Conservation (phyloP, 768 basidiomycete genomes). For the Panus rudis region DNA sequence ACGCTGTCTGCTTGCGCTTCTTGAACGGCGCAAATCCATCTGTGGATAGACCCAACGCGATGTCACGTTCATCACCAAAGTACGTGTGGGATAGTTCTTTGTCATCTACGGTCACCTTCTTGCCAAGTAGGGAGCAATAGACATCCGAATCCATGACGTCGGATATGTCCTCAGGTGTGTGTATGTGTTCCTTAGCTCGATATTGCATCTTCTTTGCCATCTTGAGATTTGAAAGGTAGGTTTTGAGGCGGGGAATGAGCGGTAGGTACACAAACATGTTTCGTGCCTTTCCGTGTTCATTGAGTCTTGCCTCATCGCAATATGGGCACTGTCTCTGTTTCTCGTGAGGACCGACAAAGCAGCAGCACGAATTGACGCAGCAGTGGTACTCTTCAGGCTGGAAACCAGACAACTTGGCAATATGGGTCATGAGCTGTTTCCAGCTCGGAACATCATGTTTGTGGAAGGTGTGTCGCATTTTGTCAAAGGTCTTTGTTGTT, state of each 20-base stretch:
- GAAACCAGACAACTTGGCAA: constrained; percentile 26
- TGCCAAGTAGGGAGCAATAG: constrained; percentile 22
- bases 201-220: constrained; percentile 24
- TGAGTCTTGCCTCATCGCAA: constrained; percentile 25
- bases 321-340: constrained; percentile 25
- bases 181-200: constrained; percentile 18
- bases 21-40: constrained; percentile 38
- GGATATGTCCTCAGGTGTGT: constrained; percentile 12
- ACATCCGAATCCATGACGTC: constrained; percentile 31
- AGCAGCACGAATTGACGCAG: constrained; percentile 35
- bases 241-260: constrained; percentile 30
- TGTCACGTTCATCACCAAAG: constrained; percentile 32
- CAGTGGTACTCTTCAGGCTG: constrained; percentile 31
- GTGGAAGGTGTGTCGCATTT: neutral
- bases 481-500: neutral
- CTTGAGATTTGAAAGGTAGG: constrained; percentile 14
- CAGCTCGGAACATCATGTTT: neutral
- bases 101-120: constrained; percentile 23
- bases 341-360: constrained; percentile 27
- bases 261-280: constrained; percentile 31
- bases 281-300: constrained; percentile 15
- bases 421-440: constrained; percentile 6
- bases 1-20: constrained; percentile 23
- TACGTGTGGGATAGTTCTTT: constrained; percentile 17
- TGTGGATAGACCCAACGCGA: constrained; percentile 33